phyloP scores from a whole-genome alignment of 176 grass and related monocot species.

The Bonia amplexicaulis region DNA sequence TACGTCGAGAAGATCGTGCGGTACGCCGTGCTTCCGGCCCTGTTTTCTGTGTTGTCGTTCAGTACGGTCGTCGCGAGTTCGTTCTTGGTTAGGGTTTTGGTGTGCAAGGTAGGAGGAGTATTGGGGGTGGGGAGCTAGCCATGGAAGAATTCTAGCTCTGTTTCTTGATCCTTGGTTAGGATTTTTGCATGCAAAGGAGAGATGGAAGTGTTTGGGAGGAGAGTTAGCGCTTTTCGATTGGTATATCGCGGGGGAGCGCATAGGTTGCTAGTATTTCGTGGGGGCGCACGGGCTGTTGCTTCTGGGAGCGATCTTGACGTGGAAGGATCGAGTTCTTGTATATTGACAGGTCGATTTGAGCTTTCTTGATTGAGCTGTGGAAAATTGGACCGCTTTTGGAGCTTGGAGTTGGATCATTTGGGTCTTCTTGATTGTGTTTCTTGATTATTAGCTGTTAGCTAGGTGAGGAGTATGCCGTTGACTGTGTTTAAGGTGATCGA shows the following conservation, averaged over 20 bases:
- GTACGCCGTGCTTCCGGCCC: slow-evolving; percentile 14
- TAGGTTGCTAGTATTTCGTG: not conserved
- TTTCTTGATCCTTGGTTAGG: not conserved
- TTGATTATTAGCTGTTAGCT: not conserved
- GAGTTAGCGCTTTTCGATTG: not conserved
- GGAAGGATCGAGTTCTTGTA: not conserved
- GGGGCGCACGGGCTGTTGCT: not conserved
- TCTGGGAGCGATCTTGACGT: not conserved
- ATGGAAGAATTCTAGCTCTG: not conserved
- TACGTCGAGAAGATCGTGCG: slow-evolving; percentile 94
- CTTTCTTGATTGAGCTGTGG: not conserved
- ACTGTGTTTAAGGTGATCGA: not conserved
- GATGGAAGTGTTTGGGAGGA: not conserved
- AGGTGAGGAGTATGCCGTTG: not conserved
- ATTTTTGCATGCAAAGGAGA: not conserved
- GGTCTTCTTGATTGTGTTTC: not conserved
- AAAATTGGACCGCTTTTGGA: not conserved
- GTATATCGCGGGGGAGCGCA: not conserved
- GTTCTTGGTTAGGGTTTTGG: not conserved
- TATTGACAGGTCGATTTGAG: not conserved
- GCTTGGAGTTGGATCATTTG: not conserved
- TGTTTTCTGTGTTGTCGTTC: not conserved
- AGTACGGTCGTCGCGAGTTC: not conserved
- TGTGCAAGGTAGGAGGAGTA: not conserved
- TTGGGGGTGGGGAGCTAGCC: not conserved